Evolutionary conservation across 2,329 filamentous ascomycete species (phyloP).

Genomic region (Saccharata proteae): DNA sequence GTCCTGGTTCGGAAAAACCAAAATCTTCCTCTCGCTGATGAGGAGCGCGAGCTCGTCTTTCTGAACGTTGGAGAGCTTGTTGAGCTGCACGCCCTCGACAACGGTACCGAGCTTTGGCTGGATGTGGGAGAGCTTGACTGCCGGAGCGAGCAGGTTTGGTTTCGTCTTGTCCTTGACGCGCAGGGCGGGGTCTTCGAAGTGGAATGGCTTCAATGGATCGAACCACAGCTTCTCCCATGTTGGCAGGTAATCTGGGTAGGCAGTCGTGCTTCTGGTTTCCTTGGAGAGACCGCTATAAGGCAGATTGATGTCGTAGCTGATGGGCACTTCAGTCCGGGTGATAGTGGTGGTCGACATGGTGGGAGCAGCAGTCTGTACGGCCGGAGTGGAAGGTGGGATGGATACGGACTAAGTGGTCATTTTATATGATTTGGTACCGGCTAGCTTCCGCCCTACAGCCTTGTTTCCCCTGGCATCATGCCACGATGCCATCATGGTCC

Average conservation of each 20-base stretch:
- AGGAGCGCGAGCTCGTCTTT: constrained; percentile 38
- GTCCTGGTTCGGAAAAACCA: constrained; percentile 41
- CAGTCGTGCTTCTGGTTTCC: constrained; percentile 24
- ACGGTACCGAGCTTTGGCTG: constrained; percentile 31
- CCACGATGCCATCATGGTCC: no score
- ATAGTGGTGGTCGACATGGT: background rate
- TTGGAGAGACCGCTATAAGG: constrained; percentile 29
- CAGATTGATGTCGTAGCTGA: constrained; percentile 37
- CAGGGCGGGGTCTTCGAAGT: constrained; percentile 35
- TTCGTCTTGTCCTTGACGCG: constrained; percentile 29
- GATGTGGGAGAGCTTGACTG: constrained; percentile 25
- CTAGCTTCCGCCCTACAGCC: no score
- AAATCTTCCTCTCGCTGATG: constrained; percentile 31
- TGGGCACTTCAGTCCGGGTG: constrained; percentile 14
- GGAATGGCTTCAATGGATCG: constrained; percentile 31
- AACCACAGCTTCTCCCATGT: constrained; percentile 37
- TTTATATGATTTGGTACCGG: no score
- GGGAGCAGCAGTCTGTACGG: no score
- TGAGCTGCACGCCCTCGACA: constrained; percentile 35
- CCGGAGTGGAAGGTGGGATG: no score
- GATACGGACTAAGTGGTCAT: no score
- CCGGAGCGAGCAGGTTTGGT: constrained; percentile 22
- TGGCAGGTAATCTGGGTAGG: constrained; percentile 35
- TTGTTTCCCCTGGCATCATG: no score
- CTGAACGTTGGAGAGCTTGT: constrained; percentile 32